phyloP scores from a whole-genome alignment of 768 basidiomycete genomes.

The Dentipellis fragilis region DNA sequence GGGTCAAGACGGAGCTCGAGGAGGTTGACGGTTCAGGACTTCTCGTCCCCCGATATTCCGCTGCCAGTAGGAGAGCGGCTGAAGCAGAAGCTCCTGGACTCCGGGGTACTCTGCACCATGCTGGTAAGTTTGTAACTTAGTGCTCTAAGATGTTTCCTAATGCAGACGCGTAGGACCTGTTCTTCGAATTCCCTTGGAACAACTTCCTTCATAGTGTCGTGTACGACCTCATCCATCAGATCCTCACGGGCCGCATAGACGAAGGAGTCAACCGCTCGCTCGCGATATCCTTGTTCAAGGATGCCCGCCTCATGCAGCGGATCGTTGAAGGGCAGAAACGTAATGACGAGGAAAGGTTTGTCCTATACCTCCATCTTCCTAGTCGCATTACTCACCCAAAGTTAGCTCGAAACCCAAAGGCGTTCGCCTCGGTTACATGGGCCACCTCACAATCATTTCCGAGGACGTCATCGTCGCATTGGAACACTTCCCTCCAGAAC shows the following conservation, averaged over 20 bases:
- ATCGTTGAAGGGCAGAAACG: conserved; percentile 78
- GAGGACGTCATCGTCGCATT: conserved; percentile 91
- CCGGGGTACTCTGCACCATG: conserved; percentile 63
- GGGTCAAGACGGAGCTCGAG: conserved; percentile 49
- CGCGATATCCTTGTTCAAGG: conserved; percentile 75
- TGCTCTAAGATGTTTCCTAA: conserved; percentile 1
- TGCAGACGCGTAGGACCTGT: conserved; percentile 57
- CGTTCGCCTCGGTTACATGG: conserved; percentile 89
- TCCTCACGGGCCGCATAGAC: conserved; percentile 81
- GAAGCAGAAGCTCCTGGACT: conserved; percentile 69
- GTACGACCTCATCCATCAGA: conserved; percentile 92
- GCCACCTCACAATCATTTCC: conserved; percentile 88
- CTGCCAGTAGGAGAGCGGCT: conserved; percentile 67
- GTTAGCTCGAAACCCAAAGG: conserved; percentile 62
- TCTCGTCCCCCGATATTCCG: conserved; percentile 23
- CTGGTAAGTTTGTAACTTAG: conserved; percentile 44
- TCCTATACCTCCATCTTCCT: conserved; percentile 1
- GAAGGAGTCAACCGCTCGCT: conserved; percentile 79
- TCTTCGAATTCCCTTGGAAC: conserved; percentile 95
- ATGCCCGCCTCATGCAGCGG: conserved; percentile 71
- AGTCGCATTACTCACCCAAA: neutral
- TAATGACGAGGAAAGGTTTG: conserved; percentile 71
- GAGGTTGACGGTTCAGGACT: conserved; percentile 28
- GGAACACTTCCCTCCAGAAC: conserved; percentile 76
- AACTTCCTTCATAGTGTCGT: conserved; percentile 96